Base-by-base conservation (phyloP, 129 eudicot species). In the Flaveria trinervia region DNA sequence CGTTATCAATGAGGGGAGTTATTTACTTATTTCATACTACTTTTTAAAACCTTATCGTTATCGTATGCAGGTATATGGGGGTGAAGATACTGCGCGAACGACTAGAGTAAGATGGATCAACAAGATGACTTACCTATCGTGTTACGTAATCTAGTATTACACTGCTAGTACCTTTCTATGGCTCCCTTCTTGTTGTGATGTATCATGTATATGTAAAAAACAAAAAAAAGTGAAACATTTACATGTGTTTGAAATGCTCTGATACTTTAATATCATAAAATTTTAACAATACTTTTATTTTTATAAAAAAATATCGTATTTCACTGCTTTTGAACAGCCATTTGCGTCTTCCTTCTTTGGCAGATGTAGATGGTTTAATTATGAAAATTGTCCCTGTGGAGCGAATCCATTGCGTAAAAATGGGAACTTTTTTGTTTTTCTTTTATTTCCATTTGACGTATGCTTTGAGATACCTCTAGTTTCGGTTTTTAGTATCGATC, bases 31-130 rank as follows among this genome's bases (percentile, higher is more conserved):
- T 16, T 16, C 60, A 54, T 55, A 10, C 10, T 55, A 55, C 8
- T 17, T 55, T 55, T 1, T 55, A 17, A 6, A 55, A 55, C 1
- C 61, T 18, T 55, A n/a, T 55, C 11, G 12, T 55, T 50, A 17
- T 55, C 18, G 1, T 69, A 4, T 64, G 83, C 84, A 89, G 93
- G 87, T 89, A 89, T 73, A 82, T 86, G 89, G 91, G 22, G 71
- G 86, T 89, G 9, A 84, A 59, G 70, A 82, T 86, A 20, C 74
- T 84, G 36, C 68, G 72, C 0, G 84, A 80, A 55, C 81, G 95
- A 67, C 68, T 13, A 68, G 23, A 45, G 14, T 14, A 41, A 10
- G 43, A 49, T 5, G 14, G 23, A 16, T 25, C 44, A 69, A 45
- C 14, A 11, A 54, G 9, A 54, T 54, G 60, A 54, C 39, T 33